A percentile compares a stretch with the other conserved stretches of the same genome.
Evolutionary conservation across 208 protist genomes (phyloP).

Genomic region (Phytomonas sp.): DNA sequence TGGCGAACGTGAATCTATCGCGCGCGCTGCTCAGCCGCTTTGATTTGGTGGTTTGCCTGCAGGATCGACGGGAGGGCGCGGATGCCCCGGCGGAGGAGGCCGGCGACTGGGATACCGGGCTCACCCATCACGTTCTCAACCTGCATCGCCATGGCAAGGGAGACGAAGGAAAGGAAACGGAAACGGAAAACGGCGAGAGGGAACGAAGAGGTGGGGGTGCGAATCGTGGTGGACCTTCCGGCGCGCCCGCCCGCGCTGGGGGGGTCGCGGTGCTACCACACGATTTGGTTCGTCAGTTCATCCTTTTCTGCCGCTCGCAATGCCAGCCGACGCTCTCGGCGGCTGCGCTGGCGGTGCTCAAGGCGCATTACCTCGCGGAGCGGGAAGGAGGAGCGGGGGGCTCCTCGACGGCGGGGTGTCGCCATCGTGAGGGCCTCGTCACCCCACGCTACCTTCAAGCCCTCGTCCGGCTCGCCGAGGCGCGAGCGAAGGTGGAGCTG

Average conservation of each 20-base stretch:
- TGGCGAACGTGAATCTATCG: slow-evolving; percentile 94
- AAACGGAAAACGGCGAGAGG: neutral
- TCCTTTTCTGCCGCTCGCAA: slow-evolving; percentile 51
- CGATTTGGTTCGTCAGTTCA: slow-evolving; percentile 58
- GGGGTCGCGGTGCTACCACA: slow-evolving; percentile 30
- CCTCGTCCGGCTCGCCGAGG: slow-evolving; percentile 91
- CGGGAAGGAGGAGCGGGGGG: slow-evolving; percentile 10
- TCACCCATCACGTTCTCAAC: slow-evolving; percentile 95
- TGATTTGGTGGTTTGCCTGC: slow-evolving; percentile 95
- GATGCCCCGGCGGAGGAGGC: neutral
- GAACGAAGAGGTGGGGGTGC: neutral
- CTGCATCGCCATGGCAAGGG: slow-evolving; percentile 30
- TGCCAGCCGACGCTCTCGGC: slow-evolving; percentile 53
- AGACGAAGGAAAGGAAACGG: neutral
- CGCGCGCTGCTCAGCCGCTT: slow-evolving; percentile 97
- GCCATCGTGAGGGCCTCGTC: slow-evolving; percentile 43
- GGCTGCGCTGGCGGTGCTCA: slow-evolving; percentile 53
- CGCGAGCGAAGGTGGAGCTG: slow-evolving; percentile 88
- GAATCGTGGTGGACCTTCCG: neutral
- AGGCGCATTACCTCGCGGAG: slow-evolving; percentile 55
- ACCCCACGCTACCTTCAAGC: slow-evolving; percentile 95
- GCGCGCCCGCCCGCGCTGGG: neutral
- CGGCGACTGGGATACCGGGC: slow-evolving; percentile 12
- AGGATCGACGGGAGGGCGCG: slow-evolving; percentile 22
- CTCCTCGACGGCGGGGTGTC: neutral